phyloP scores from a whole-genome alignment of 2,329 filamentous ascomycete genomes.

The Eutypella sp. region DNA sequence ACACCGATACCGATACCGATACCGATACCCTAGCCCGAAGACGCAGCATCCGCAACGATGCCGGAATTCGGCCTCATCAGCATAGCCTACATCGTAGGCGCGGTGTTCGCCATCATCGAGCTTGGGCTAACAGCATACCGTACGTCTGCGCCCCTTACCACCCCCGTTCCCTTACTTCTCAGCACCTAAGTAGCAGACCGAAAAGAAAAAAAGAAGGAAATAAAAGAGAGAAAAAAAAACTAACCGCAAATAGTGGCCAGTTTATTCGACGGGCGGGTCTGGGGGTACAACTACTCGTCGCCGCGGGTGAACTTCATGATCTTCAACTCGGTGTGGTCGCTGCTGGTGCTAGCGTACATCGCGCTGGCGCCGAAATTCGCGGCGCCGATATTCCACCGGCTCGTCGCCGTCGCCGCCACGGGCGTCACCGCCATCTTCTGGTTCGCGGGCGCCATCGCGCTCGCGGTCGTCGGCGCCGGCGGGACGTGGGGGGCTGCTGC shows the following conservation, averaged over 20 bases:
- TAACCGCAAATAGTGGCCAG: slow-evolving; percentile 50
- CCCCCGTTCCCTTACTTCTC: no score
- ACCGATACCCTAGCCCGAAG: not conserved
- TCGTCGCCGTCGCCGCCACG: slow-evolving; percentile 63
- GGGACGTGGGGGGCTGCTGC: slow-evolving; percentile 56
- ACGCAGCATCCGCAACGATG: slow-evolving; percentile 34
- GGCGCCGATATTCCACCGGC: slow-evolving; percentile 55
- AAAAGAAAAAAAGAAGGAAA: no score
- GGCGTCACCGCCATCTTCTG: slow-evolving; percentile 77
- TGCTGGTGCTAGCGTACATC: slow-evolving; percentile 67
- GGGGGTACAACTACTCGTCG: slow-evolving; percentile 35
- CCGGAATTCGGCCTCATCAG: slow-evolving; percentile 39
- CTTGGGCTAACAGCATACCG: slow-evolving; percentile 71
- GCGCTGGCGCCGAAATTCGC: slow-evolving; percentile 61
- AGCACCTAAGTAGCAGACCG: no score
- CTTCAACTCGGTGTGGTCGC: slow-evolving; percentile 73
- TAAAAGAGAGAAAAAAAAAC: no score
- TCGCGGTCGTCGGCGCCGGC: slow-evolving; percentile 61
- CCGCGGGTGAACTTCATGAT: slow-evolving; percentile 69
- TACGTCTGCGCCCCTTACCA: no score
- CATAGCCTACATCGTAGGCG: slow-evolving; percentile 62
- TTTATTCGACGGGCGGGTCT: slow-evolving; percentile 34
- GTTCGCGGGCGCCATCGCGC: slow-evolving; percentile 79
- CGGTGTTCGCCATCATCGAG: slow-evolving; percentile 65
- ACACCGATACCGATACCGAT: no score